phyloP scores from a whole-genome alignment of 768 basidiomycete species.

The Suillus ampliporus region DNA sequence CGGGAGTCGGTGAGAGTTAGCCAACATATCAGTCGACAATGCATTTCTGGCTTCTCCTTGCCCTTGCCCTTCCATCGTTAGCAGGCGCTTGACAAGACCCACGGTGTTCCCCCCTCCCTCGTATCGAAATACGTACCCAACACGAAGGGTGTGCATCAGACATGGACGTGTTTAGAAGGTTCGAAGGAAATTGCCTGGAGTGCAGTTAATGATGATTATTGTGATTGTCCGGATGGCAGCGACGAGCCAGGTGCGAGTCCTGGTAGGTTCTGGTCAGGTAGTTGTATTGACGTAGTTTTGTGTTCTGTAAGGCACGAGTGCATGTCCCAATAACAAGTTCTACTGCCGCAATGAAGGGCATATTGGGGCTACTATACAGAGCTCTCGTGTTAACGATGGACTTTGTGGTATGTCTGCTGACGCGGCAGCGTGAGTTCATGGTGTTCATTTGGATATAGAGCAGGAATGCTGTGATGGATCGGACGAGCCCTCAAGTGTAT shows the following conservation, averaged over 20 bases:
- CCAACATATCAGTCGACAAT: constrained; percentile 34
- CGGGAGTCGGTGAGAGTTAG: neutral
- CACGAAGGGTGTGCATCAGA: constrained; percentile 43
- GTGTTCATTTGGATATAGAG: constrained; percentile 54
- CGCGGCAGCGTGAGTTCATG: neutral
- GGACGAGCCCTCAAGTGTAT: constrained; percentile 85
- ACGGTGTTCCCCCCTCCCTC: constrained; percentile 63
- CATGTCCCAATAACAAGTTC: constrained; percentile 78
- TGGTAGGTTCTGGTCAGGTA: constrained; percentile 11
- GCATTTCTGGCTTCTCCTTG: constrained; percentile 56
- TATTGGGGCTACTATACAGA: constrained; percentile 76
- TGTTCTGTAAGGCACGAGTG: constrained; percentile 70
- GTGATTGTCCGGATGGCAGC: constrained; percentile 93
- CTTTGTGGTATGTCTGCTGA: constrained; percentile 74
- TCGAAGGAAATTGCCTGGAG: constrained; percentile 78
- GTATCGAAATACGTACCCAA: constrained; percentile 59
- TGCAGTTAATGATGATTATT: constrained; percentile 92
- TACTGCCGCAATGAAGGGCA: constrained; percentile 91
- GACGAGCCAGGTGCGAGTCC: constrained; percentile 81
- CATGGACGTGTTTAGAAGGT: constrained; percentile 84
- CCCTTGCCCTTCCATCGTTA: constrained; percentile 43
- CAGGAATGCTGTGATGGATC: constrained; percentile 95
- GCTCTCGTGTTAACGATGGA: constrained; percentile 89
- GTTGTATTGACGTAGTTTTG: constrained; percentile 17
- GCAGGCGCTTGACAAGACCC: constrained; percentile 52